Evolutionary conservation across 139 green algal species (phyloP).

Genomic region (Chlamydomonas schloesseri): DNA sequence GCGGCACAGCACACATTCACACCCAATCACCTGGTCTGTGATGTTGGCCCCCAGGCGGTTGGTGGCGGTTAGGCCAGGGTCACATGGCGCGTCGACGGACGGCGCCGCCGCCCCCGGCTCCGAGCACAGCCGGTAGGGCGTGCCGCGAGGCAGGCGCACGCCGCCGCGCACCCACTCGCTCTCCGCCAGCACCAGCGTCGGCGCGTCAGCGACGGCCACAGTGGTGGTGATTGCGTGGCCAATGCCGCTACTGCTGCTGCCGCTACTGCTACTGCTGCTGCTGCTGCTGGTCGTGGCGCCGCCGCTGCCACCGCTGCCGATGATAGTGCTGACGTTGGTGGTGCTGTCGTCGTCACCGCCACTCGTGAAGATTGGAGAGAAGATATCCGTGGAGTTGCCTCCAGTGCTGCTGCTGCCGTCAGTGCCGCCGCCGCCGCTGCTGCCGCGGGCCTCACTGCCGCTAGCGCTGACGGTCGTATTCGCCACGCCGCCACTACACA

Average conservation of each 20-base stretch:
- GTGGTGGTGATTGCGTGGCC: not conserved
- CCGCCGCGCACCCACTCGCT: not conserved
- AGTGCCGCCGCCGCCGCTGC: too few species aligned
- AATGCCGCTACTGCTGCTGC: too few species aligned
- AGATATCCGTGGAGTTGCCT: too few species aligned
- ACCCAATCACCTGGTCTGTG: slow-evolving; percentile 19
- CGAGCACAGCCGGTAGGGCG: not conserved
- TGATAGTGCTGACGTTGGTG: not conserved
- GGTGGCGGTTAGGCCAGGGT: slow-evolving; percentile 6
- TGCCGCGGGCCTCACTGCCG: too few species aligned
- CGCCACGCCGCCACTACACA: too few species aligned
- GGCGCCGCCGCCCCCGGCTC: not conserved
- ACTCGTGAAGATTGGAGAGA: too few species aligned
- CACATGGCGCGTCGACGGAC: not conserved
- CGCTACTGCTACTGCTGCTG: too few species aligned
- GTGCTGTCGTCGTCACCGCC: not conserved
- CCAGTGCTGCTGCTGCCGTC: too few species aligned
- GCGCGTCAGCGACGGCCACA: not conserved
- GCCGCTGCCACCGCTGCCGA: too few species aligned
- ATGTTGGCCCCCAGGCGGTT: slow-evolving; percentile 10
- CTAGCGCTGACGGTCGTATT: too few species aligned
- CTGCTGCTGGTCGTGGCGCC: too few species aligned
- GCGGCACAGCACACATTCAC: too few species aligned
- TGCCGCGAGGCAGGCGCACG: not conserved
- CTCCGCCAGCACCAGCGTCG: not conserved